Conservation (phyloP, 1,284 basidiomycete species). For the Phylloboletellus chloephorus region DNA sequence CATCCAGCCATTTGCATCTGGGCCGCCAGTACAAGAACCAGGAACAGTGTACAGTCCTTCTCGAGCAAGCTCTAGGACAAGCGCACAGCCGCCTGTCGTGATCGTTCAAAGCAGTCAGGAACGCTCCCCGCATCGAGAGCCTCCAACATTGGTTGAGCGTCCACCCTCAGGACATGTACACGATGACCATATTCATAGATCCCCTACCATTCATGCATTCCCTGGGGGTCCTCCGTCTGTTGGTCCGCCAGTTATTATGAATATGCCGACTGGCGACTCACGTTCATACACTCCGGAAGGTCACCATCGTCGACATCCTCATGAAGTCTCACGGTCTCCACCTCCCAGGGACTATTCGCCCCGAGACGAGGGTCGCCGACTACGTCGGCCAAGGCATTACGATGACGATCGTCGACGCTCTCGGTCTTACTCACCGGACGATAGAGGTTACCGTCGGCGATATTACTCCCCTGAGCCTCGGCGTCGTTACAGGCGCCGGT, state of each 20-base stretch:
- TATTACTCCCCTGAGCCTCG: slow-evolving; percentile 9
- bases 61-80: slow-evolving; percentile 17
- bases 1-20: slow-evolving; percentile 17
- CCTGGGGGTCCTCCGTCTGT: slow-evolving; percentile 8
- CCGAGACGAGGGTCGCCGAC: slow-evolving; percentile 9
- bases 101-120: slow-evolving; percentile 13
- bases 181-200: slow-evolving; percentile 13
- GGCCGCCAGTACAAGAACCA: slow-evolving; percentile 3
- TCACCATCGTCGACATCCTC: not conserved
- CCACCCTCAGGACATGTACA: slow-evolving; percentile 12
- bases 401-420: slow-evolving; percentile 11
- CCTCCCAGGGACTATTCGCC: slow-evolving; percentile 11
- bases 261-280: slow-evolving; percentile 8
- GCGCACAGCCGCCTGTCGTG: slow-evolving; percentile 15
- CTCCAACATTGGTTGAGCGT: slow-evolving; percentile 14
- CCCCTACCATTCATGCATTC: slow-evolving; percentile 20
- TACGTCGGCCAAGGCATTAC: slow-evolving; percentile 1
- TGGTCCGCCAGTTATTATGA: slow-evolving; percentile 7
- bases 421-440: slow-evolving; percentile 22
- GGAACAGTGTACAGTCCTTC: slow-evolving; percentile 12
- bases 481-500: slow-evolving; percentile 7
- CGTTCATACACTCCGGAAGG: slow-evolving; percentile 10
- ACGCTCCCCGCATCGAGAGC: slow-evolving; percentile 9
- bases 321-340: slow-evolving; percentile 15
- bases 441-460: slow-evolving; percentile 4